Percentiles rank a stretch among this genome's conserved stretches.
Evolutionary conservation across 2,329 filamentous ascomycete genomes (phyloP).

Genomic region (Colletotrichum spinosum): DNA sequence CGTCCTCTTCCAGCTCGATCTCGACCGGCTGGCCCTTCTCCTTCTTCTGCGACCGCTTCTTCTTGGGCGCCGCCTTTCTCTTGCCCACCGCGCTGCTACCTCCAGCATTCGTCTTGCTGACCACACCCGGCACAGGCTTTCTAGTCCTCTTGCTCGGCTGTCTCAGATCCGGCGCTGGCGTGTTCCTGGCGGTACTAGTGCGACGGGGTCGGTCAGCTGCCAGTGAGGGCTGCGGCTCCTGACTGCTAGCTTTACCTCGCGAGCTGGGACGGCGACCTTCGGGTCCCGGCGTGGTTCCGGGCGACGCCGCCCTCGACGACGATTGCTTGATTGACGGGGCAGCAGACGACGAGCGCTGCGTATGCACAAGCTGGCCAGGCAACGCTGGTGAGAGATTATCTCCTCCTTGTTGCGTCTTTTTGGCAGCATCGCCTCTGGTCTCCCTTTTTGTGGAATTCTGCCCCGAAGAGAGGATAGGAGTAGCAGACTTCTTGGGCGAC

Average conservation of each 20-base stretch:
- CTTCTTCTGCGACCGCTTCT: slow-evolving; percentile 62
- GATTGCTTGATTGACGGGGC: slow-evolving; percentile 46
- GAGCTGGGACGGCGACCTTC: slow-evolving; percentile 63
- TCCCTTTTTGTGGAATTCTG: slow-evolving; percentile 54
- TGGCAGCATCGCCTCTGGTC: slow-evolving; percentile 55
- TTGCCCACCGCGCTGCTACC: slow-evolving; percentile 77
- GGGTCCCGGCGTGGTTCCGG: slow-evolving; percentile 50
- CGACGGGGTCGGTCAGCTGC: slow-evolving; percentile 66
- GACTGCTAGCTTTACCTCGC: slow-evolving; percentile 63
- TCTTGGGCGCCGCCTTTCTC: slow-evolving; percentile 78
- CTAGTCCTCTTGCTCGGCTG: slow-evolving; percentile 69
- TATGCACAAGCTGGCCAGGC: slow-evolving; percentile 33
- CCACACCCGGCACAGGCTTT: slow-evolving; percentile 77
- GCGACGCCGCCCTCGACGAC: slow-evolving; percentile 49
- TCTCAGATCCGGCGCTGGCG: slow-evolving; percentile 62
- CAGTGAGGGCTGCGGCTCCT: slow-evolving; percentile 61
- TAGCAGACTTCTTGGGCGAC: slow-evolving; percentile 46
- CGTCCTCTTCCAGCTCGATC: slow-evolving; percentile 69
- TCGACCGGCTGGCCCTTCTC: slow-evolving; percentile 57
- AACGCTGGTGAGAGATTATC: slow-evolving; percentile 20
- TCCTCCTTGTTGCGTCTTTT: slow-evolving; percentile 51
- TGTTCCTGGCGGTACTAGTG: slow-evolving; percentile 68
- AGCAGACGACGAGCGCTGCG: slow-evolving; percentile 39
- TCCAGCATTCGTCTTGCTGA: slow-evolving; percentile 71
- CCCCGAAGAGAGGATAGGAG: slow-evolving; percentile 51